Conservation (phyloP, 371 early-diverging fungal species). For the Apophysomyces sp. region DNA sequence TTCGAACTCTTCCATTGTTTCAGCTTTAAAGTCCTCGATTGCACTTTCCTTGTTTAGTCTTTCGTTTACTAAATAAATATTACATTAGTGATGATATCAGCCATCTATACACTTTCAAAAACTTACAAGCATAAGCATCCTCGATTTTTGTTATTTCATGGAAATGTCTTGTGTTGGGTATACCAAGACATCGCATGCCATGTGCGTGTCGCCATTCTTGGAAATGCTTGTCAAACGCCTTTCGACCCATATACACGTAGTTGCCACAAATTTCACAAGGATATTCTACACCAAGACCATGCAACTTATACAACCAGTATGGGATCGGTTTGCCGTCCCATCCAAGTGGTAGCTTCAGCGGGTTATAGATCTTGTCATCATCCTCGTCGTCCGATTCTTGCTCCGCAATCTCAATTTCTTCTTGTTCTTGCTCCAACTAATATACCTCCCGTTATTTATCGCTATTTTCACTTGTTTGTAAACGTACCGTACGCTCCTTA, state of each 20-base stretch:
- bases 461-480: not conserved
- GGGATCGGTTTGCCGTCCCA: conserved; percentile 99
- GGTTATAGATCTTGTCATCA: conserved; percentile 93
- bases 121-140: conserved; percentile 88
- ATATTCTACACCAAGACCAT: conserved; percentile 94
- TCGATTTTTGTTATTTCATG: conserved; percentile 92
- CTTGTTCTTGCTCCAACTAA: conserved; percentile 65
- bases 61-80: conserved; percentile 70
- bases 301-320: conserved; percentile 97
- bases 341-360: conserved; percentile 93
- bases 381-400: conserved; percentile 84
- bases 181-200: conserved; percentile 93
- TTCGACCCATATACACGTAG: conserved; percentile 94
- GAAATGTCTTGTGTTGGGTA: conserved; percentile 92
- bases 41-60: conserved; percentile 70
- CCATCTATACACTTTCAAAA: not conserved
- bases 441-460: not conserved
- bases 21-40: conserved; percentile 65
- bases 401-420: conserved; percentile 71
- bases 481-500: conserved; percentile 67
- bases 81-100: not conserved
- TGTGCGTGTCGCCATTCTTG: conserved; percentile 95
- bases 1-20: conserved; percentile 94
- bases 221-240: conserved; percentile 96
- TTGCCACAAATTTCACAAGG: conserved; percentile 98